These are phyloP conservation scores for Lachancea nothofagi DNA, from an alignment of 805 yeast genomes.

Conservation along the genomic window DNA sequence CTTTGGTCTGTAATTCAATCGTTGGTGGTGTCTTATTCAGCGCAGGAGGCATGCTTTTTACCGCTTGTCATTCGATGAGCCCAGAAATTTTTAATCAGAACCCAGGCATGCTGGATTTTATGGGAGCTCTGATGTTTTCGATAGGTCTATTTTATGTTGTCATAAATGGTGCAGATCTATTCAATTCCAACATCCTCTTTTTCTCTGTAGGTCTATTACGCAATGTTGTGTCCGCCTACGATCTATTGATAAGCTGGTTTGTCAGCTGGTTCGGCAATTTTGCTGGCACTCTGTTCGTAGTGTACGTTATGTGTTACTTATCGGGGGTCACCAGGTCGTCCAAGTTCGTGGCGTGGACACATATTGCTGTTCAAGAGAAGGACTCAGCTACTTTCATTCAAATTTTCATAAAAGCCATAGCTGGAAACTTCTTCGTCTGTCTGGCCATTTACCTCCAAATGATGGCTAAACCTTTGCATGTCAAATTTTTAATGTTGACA, in stretches of 20 bases:
- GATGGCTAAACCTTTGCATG: conserved; percentile 76
- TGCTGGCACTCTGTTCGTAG: conserved; percentile 58
- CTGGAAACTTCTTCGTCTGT: conserved; percentile 73
- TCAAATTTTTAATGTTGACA: conserved; percentile 55
- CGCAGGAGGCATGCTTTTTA: conserved; percentile 66
- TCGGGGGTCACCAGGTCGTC: conserved; percentile 44
- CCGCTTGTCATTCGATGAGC: conserved; percentile 48
- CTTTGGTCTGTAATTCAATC: conserved; percentile 56
- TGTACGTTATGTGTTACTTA: conserved; percentile 55
- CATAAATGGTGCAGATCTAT: conserved; percentile 67
- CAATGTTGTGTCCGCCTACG: conserved; percentile 63
- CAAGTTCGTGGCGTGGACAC: conserved; percentile 43
- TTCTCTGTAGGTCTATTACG: conserved; percentile 64
- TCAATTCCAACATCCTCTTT: conserved; percentile 67
- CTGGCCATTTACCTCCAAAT: conserved; percentile 72
- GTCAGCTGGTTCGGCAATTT: conserved; percentile 65
- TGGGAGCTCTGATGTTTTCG: conserved; percentile 61
- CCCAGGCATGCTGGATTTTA: conserved; percentile 48
- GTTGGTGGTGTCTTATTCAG: conserved; percentile 67
- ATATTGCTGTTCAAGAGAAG: conserved; percentile 39
- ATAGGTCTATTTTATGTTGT: conserved; percentile 74
- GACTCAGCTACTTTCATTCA: conserved; percentile 49
- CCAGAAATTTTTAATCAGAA: conserved; percentile 38
- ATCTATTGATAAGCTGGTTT: conserved; percentile 57
- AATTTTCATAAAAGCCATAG: conserved; percentile 63